Base-by-base conservation (phyloP, 441 rosid genomes). In the Biscutella laevigata region DNA sequence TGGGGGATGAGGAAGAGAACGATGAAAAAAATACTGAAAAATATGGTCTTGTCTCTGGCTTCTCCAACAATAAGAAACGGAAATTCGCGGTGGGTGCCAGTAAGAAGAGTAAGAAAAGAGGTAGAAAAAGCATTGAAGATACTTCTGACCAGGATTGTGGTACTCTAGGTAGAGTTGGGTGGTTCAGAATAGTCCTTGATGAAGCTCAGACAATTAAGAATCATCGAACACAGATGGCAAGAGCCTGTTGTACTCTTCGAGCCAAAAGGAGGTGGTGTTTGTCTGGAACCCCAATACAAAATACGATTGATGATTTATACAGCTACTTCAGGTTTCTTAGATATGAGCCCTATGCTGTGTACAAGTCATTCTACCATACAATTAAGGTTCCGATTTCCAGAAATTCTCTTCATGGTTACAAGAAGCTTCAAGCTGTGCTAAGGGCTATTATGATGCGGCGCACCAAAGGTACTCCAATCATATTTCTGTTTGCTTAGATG, bases 201-300 rank as follows among this genome's bases (percentile, higher is more conserved):
- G 98, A 92, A 74, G 98, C 98, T 51, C 98, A 92, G 76, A 86
- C 94, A 7, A 92, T 92, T 47, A 92, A 92, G 70, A 92, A 92
- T 72, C 95, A 92, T 63, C 70, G 92, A 67, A 92, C 98, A 26
- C 98, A 81, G 74, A 85, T 92, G 45, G 94, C 98, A 61, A 79
- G 88, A 70, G 94, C 98, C 39, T 88, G 95, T 71, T 85, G 85
- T 66, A 75, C 79, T 64, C 95, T 92, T 62, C 88, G 88, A 66
- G 96, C 98, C 64, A 92, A 83, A 67, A 75, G 74, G 61, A 84
- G 98, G 65, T 92, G 98, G 98, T 92, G 98, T 77, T 74, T 92
- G 61, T 92, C 98, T 59, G 98, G 98, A 64, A 92, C 98, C 46
- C 98, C 98, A 13, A 88, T 92, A 62, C 98, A 92, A 62, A 92